These are phyloP conservation scores for Exsudoporus frostii DNA, from an alignment of 768 basidiomycete species.

Conservation along the genomic window DNA sequence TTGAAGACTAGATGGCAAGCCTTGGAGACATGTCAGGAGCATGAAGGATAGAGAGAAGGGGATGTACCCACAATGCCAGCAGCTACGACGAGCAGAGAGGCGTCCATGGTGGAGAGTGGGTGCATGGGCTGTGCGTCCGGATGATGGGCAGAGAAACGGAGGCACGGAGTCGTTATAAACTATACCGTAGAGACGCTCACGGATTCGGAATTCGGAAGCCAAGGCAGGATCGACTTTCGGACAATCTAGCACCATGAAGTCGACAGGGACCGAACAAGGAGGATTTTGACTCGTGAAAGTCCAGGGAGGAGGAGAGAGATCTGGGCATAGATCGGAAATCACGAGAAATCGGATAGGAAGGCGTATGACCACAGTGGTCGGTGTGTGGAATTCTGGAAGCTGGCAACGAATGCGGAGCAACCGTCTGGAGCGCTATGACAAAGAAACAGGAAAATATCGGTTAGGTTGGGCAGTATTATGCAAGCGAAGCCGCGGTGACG, in stretches of 20 bases:
- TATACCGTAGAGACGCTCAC: slow-evolving; percentile 23
- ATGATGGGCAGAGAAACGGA: slow-evolving; percentile 18
- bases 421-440: slow-evolving; percentile 26
- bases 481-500: slow-evolving; percentile 39
- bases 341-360: slow-evolving; percentile 19
- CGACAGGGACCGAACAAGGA: slow-evolving; percentile 20
- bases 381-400: slow-evolving; percentile 19
- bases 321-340: slow-evolving; percentile 15
- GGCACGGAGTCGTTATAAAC: slow-evolving; percentile 21
- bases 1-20: slow-evolving; percentile 31
- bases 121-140: slow-evolving; percentile 17
- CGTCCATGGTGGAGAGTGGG: slow-evolving; percentile 17
- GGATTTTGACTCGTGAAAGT: slow-evolving; percentile 21
- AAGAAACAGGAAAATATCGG: slow-evolving; percentile 34
- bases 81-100: slow-evolving; percentile 16
- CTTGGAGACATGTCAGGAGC: slow-evolving; percentile 17
- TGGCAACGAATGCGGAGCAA: slow-evolving; percentile 24
- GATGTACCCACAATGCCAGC: slow-evolving; percentile 25
- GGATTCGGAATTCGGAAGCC: slow-evolving; percentile 32
- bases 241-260: slow-evolving; percentile 32
- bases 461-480: slow-evolving; percentile 25
- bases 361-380: neutral
- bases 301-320: slow-evolving; percentile 12
- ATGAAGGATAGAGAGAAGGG: neutral
- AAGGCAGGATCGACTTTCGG: slow-evolving; percentile 34